phyloP scores from a whole-genome alignment of 306 rosid species.

The Quercus alba region DNA sequence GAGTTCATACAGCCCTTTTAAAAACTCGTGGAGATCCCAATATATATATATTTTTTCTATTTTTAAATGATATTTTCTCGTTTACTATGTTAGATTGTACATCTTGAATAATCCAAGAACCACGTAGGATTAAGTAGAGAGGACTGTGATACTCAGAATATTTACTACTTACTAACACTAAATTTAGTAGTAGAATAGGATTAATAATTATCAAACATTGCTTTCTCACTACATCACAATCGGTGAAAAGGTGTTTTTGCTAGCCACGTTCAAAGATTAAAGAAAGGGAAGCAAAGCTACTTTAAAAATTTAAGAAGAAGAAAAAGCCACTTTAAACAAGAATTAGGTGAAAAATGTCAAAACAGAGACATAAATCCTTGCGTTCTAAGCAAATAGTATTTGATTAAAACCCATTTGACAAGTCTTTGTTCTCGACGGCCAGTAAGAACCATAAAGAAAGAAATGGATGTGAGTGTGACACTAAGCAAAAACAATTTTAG shows the following conservation, averaged over 20 bases:
- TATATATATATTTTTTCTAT: background rate
- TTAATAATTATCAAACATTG: background rate
- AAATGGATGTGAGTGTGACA: constrained; percentile 15
- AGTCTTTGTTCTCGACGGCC: constrained; percentile 22
- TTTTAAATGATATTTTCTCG: too few relatives aligned
- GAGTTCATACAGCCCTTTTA: background rate
- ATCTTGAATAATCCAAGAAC: constrained; percentile 29
- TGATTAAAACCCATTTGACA: background rate
- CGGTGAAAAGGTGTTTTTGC: background rate
- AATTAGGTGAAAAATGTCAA: background rate
- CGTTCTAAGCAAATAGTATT: constrained; percentile 20
- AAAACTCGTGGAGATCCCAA: constrained; percentile 8
- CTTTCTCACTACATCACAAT: constrained; percentile 16
- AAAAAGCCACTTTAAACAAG: background rate
- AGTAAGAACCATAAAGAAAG: background rate
- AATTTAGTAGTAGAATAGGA: background rate
- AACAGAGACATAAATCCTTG: constrained; percentile 20
- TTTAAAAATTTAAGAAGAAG: too few relatives aligned
- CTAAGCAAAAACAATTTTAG: background rate
- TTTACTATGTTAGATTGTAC: background rate
- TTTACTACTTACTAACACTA: background rate
- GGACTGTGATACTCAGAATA: too few relatives aligned
- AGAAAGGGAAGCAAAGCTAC: too few relatives aligned
- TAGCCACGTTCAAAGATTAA: background rate
- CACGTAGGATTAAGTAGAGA: too few relatives aligned